A percentile compares a stretch with the other conserved stretches of the same genome.
Evolutionary conservation across 768 basidiomycete species (phyloP).

Genomic region (Asterophora lycoperdoides): DNA sequence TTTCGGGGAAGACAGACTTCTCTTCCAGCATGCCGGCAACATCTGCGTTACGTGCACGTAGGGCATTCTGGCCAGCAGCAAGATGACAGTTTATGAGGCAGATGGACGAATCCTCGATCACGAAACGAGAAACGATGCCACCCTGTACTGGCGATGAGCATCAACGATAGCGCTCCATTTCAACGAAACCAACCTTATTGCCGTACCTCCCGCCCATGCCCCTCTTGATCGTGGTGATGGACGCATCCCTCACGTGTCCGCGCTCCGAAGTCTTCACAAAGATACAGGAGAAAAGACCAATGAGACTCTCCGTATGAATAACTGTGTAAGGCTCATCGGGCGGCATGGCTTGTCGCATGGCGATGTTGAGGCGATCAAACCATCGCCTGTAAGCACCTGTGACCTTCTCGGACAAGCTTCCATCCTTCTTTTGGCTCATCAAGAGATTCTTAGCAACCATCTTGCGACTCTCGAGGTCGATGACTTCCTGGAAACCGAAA

Average conservation of each 20-base stretch:
- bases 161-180: conserved; percentile 4
- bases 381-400: conserved; percentile 84
- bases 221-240: conserved; percentile 82
- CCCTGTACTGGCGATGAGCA: conserved; percentile 45
- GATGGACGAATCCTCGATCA: conserved; percentile 87
- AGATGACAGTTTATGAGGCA: conserved; percentile 98
- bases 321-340: conserved; percentile 73
- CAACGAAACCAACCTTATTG: conserved; percentile 68
- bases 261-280: conserved; percentile 72
- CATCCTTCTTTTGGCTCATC: conserved; percentile 68
- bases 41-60: conserved; percentile 82
- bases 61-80: conserved; percentile 88
- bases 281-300: conserved; percentile 78
- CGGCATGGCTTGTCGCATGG: conserved; percentile 73
- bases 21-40: conserved; percentile 85
- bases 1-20: conserved; percentile 57
- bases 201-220: conserved; percentile 93
- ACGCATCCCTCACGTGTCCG: conserved; percentile 54
- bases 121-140: conserved; percentile 83
- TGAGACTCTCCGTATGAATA: conserved; percentile 80
- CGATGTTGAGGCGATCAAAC: conserved; percentile 73
- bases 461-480: conserved; percentile 90
- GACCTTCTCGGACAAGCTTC: conserved; percentile 72
- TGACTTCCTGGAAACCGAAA: conserved; percentile 95
- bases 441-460: conserved; percentile 91